Percentiles rank a stretch among this genome's conserved stretches.
phyloP scores from a whole-genome alignment of 805 yeast genomes.

The Yarrowia divulgata region DNA sequence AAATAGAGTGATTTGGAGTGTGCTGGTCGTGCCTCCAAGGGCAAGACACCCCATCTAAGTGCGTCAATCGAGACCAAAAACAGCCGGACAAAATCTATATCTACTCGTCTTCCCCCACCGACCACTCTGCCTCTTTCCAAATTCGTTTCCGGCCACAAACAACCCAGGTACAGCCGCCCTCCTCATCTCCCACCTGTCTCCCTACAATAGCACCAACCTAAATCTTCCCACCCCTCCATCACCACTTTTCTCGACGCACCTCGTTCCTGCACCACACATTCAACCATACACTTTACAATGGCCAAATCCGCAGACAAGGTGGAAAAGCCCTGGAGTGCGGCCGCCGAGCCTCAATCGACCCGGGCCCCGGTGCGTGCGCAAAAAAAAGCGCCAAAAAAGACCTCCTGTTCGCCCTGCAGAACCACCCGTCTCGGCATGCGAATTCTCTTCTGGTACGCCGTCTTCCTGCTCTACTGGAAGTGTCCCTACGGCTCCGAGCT shows the following conservation, averaged over 20 bases:
- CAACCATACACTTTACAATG: not conserved
- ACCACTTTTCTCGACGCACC: slow-evolving; percentile 5
- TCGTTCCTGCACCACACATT: slow-evolving; percentile 3
- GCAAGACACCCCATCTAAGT: too few species aligned
- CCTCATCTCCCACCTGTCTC: not conserved
- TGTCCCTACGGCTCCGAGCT: slow-evolving; percentile 44
- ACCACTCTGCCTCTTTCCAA: too few species aligned
- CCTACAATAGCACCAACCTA: not conserved
- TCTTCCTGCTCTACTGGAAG: slow-evolving; percentile 44
- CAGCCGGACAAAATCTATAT: not conserved
- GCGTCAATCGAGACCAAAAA: not conserved
- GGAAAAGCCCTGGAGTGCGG: slow-evolving; percentile 9
- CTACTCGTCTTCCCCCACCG: not conserved
- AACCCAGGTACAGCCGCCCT: not conserved
- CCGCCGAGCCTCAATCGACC: not conserved
- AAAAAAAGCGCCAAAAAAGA: not conserved
- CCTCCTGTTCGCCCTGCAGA: slow-evolving; percentile 15
- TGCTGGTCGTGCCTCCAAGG: too few species aligned
- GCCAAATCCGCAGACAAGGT: slow-evolving; percentile 13
- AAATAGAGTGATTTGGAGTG: too few species aligned
- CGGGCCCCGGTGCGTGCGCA: not conserved
- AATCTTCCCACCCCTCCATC: not conserved
- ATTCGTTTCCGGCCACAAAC: not conserved
- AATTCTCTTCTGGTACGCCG: slow-evolving; percentile 45
- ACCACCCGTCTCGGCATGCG: slow-evolving; percentile 38